These are phyloP conservation scores for Syncephalastrum racemosum DNA, from an alignment of 371 early-diverging fungal species.

Conservation along the genomic window DNA sequence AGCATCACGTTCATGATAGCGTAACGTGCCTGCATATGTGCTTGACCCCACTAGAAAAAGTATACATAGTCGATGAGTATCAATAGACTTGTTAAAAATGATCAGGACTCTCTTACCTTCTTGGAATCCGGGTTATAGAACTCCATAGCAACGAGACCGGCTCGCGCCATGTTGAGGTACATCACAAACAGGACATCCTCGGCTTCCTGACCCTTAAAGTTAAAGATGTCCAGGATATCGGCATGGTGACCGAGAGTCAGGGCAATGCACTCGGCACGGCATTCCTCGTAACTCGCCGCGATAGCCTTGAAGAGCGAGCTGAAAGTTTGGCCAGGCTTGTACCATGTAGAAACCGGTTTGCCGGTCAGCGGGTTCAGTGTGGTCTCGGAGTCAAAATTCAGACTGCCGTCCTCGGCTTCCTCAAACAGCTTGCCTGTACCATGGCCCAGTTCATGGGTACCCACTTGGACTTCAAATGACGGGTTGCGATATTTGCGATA, in stretches of 20 bases:
- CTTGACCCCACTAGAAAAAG: conserved; percentile 50
- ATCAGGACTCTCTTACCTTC: conserved; percentile 25
- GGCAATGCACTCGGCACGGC: conserved; percentile 67
- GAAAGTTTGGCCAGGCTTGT: conserved; percentile 63
- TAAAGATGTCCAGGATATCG: conserved; percentile 54
- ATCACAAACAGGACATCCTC: conserved; percentile 54
- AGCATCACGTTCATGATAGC: conserved; percentile 58
- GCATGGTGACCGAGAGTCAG: conserved; percentile 46
- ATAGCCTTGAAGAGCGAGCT: conserved; percentile 54
- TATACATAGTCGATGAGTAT: background rate
- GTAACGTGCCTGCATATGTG: conserved; percentile 66
- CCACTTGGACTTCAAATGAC: conserved; percentile 64
- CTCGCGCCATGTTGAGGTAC: conserved; percentile 63
- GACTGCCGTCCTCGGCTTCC: conserved; percentile 50
- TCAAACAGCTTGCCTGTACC: conserved; percentile 60
- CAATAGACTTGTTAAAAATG: background rate
- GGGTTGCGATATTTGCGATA: conserved; percentile 44
- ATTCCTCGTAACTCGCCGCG: conserved; percentile 56
- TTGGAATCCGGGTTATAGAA: conserved; percentile 51
- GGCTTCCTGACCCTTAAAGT: conserved; percentile 44
- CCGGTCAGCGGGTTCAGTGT: conserved; percentile 50
- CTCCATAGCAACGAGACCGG: conserved; percentile 55
- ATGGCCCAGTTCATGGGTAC: conserved; percentile 54
- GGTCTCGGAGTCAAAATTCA: conserved; percentile 51
- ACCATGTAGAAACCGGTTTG: conserved; percentile 53